Base-by-base conservation (phyloP, 2,329 filamentous ascomycete species). In the Penicillium sp. region DNA sequence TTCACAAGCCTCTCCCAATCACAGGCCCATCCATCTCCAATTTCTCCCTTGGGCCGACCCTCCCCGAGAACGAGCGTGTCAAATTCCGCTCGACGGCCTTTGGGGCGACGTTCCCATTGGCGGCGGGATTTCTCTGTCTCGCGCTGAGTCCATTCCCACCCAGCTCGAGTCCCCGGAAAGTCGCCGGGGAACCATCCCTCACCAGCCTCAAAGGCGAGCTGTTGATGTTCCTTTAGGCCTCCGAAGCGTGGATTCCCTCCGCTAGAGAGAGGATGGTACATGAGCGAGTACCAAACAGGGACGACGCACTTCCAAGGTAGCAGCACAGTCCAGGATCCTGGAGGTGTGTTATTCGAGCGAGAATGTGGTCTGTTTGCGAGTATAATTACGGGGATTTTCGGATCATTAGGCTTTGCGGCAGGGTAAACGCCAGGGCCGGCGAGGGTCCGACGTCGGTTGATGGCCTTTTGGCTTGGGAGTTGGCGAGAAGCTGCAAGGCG, bases 241-340 rank as follows among this genome's bases (percentile, higher is more conserved):
- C 89, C 93, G 61, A 95, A 90, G 23, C 87, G 81, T 1, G 90
- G 88, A 54, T 90, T 95, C 0, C 87, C 86, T 7, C 91, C 91
- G 1, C 85, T 88, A 0, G 85, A 88, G 0, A 95, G 78, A 0
- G 90, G 89, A 54, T 86, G 90, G 66, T 90, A 90, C 74, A 95
- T 87, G 13, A 97, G 74, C 43, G 84, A 85, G 63, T 93, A 87
- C 94, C 94, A 99, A 29, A 96, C 79, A 0, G 90, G 84, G 33
- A 85, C 78, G 33, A 97, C 87, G 63, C 89, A 96, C 67, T 89
- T 91, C 90, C 93, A 96, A 0, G 94, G 94, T 3, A 94, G 80
- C 23, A 97, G 78, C 1, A 97, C 69, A 0, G 86, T 94, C 90
- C 91, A 97, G 0, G 80, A 85, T 0, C 87, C 87, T 44, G 87